These are phyloP conservation scores for Sarcocystis neurona DNA, from an alignment of 169 alveolate genomes.

Conservation along the genomic window DNA sequence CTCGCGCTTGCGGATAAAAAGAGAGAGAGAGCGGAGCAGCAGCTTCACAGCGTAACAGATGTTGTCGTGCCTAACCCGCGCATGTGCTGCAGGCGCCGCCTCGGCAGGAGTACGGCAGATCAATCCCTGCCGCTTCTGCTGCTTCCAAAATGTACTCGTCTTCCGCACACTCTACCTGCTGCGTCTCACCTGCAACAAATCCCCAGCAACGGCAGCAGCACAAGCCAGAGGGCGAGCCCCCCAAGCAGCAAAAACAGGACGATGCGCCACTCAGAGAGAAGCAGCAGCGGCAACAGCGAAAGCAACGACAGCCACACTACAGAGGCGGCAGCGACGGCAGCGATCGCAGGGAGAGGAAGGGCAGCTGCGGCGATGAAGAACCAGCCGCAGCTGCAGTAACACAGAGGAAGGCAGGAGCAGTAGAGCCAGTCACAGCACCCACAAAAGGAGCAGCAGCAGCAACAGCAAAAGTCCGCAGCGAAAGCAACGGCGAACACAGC, in stretches of 20 bases:
- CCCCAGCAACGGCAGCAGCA: conserved; percentile 5
- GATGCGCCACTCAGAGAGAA: background rate
- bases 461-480: background rate
- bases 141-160: conserved; percentile 86
- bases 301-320: background rate
- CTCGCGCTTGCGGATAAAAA: background rate
- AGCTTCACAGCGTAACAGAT: background rate
- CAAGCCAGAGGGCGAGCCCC: background rate
- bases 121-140: conserved; percentile 83
- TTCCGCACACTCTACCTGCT: conserved; percentile 76
- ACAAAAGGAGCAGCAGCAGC: background rate
- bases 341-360: background rate
- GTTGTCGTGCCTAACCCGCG: conserved; percentile 62
- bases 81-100: conserved; percentile 89
- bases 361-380: background rate
- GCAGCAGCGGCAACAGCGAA: background rate
- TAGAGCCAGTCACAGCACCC: background rate
- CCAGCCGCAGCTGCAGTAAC: conserved; percentile 5
- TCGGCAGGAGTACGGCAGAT: conserved; percentile 85
- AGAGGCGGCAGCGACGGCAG: background rate
- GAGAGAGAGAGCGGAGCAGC: background rate
- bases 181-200: conserved; percentile 72
- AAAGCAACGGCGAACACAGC: background rate
- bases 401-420: conserved; percentile 14
- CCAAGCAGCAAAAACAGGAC: background rate